Percentiles rank a stretch among this genome's conserved stretches.
phyloP scores from a whole-genome alignment of 768 basidiomycete species.

The Fibroporia radiculosa region DNA sequence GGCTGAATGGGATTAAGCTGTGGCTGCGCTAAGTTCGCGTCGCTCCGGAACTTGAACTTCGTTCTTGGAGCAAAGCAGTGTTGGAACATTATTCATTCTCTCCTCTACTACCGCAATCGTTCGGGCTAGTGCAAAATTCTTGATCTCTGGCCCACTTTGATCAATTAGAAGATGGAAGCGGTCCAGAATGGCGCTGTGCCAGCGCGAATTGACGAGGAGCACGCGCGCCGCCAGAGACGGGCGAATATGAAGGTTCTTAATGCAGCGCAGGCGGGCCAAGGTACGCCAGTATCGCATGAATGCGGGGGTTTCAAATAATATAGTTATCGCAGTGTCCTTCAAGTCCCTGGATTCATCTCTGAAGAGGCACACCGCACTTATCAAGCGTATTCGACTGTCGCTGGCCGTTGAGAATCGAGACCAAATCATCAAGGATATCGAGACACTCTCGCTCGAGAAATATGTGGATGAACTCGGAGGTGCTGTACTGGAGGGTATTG shows the following conservation, averaged over 20 bases:
- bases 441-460: slow-evolving; percentile 85
- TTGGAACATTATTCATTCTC: too few relatives aligned
- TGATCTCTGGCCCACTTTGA: too few relatives aligned
- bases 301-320: not conserved
- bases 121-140: too few relatives aligned
- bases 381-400: slow-evolving; percentile 87
- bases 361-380: slow-evolving; percentile 92
- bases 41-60: too few relatives aligned
- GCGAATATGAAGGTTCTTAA: slow-evolving; percentile 53
- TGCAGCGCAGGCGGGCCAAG: slow-evolving; percentile 37
- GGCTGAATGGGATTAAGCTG: too few relatives aligned
- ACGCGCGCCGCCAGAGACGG: slow-evolving; percentile 47
- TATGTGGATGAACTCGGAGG: slow-evolving; percentile 92
- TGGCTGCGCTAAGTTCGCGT: too few relatives aligned
- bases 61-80: too few relatives aligned
- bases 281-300: slow-evolving; percentile 25
- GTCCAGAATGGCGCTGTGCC: slow-evolving; percentile 6
- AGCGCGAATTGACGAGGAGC: slow-evolving; percentile 42
- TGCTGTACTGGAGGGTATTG: slow-evolving; percentile 79
- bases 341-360: slow-evolving; percentile 85
- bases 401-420: slow-evolving; percentile 77
- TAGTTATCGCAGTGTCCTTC: slow-evolving; percentile 42
- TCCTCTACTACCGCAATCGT: too few relatives aligned
- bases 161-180: slow-evolving; percentile 13
- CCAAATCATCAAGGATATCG: slow-evolving; percentile 87